These are phyloP conservation scores for Vitis rupestris DNA, from an alignment of 164 flowering plant species.

Conservation along the genomic window DNA sequence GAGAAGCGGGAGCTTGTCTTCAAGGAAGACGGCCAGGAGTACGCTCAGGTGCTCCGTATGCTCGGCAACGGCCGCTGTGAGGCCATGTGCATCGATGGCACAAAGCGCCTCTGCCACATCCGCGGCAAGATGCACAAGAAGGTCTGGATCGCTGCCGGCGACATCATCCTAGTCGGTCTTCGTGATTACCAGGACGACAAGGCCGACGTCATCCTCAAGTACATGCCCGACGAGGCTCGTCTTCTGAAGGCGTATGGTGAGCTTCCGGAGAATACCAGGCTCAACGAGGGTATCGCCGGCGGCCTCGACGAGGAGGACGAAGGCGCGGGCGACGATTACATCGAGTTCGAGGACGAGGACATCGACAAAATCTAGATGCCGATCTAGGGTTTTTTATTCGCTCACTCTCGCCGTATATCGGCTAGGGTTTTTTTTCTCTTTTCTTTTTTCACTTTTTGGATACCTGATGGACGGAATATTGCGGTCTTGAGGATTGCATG, in stretches of 20 bases:
- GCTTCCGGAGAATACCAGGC: slow-evolving; percentile 52
- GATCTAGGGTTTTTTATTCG: slow-evolving; percentile 5
- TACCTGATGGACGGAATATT: no score
- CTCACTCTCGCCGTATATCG: no score
- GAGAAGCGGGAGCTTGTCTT: slow-evolving; percentile 69
- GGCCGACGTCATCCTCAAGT: slow-evolving; percentile 68
- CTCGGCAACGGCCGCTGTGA: slow-evolving; percentile 71
- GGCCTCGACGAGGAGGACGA: slow-evolving; percentile 60
- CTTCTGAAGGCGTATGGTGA: slow-evolving; percentile 67
- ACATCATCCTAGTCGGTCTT: slow-evolving; percentile 61
- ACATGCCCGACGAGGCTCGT: slow-evolving; percentile 69
- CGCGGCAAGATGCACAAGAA: slow-evolving; percentile 74
- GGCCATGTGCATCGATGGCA: slow-evolving; percentile 59
- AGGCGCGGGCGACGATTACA: slow-evolving; percentile 40
- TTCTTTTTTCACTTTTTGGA: no score
- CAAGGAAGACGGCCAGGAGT: slow-evolving; percentile 78
- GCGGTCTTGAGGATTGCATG: no score
- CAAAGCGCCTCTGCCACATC: slow-evolving; percentile 61
- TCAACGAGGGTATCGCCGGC: slow-evolving; percentile 60
- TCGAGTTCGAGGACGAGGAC: slow-evolving; percentile 68
- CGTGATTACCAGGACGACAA: slow-evolving; percentile 71
- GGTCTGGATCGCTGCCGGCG: slow-evolving; percentile 76
- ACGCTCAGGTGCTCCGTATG: slow-evolving; percentile 66
- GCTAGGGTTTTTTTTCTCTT: no score
- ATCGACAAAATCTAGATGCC: slow-evolving; percentile 51